Evolutionary conservation across 2,329 filamentous ascomycete species (phyloP), one percentile per base, ranked within the genome.

Genomic region (Cladosporium sp.): DNA sequence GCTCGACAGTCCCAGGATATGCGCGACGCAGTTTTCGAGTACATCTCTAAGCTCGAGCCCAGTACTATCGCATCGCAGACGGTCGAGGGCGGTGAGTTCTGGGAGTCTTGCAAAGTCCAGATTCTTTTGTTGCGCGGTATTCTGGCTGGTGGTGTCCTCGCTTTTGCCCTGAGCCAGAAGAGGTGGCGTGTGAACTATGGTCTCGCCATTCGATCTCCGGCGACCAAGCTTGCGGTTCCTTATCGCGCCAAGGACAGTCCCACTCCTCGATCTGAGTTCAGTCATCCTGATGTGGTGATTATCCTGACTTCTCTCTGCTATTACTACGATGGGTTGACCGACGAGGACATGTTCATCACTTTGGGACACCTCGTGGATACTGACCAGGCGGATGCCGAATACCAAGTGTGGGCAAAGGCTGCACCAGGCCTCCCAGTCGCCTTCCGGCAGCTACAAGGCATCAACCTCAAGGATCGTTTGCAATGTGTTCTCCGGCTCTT

Each of bases 281-380:
- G 87, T 0, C 89, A 92, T 68, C 88, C 89, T 0, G 85, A 92
- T 70, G 87, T 90, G 0, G 82, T 86, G 0, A 88, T 92, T 2
- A 38, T 87, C 0, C 79, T 92, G 1, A 92, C 89, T 0, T 88
- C 85, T 14, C 76, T 93, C 0, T 82, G 85, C 0, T 91, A 90
- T 70, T 92, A 92, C 70, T 89, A 91, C 59, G 75, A 80, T 1
- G 88, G 88, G 0, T 74, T 90, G 0, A 81, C 64, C 1, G 67
- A 80, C 2, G 70, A 70, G 3, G 54, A 71, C 0, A 86, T 90
- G 60, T 77, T 88, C 0, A 60, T 65, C 2, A 66, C 72, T 1
- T 65, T 77, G 4, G 57, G 44, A 0, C 68, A 72, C 51, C 60
- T 76, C 1, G 59, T 71, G 10, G 64, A 69, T 1, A 70, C 71